Evolutionary conservation across 306 rosid genomes (phyloP).

Genomic region (Pachyrhizus erosus): DNA sequence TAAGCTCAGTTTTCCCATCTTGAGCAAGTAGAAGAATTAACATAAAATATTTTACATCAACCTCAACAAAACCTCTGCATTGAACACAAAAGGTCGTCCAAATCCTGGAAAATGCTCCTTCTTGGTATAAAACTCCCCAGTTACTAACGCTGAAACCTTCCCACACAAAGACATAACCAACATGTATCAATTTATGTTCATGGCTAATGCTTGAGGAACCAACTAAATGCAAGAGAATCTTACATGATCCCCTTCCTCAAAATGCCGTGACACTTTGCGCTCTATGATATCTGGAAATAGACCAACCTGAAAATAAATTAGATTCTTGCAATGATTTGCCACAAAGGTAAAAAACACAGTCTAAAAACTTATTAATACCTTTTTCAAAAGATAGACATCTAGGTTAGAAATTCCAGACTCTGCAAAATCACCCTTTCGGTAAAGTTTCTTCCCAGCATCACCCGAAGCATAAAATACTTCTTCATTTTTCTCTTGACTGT

Average conservation of each 20-base stretch:
- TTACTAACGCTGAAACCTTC: constrained; percentile 93
- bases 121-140: constrained; percentile 92
- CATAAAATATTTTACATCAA: constrained; percentile 42
- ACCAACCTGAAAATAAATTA: constrained; percentile 78
- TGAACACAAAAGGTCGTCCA: constrained; percentile 90
- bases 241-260: constrained; percentile 93
- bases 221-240: constrained; percentile 38
- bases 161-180: constrained; percentile 38
- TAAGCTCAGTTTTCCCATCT: constrained; percentile 14
- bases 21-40: constrained; percentile 33
- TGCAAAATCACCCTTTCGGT: constrained; percentile 79
- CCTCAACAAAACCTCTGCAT: constrained; percentile 91
- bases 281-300: constrained; percentile 94
- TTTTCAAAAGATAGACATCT: constrained; percentile 74
- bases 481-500: constrained; percentile 57
- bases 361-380: constrained; percentile 54
- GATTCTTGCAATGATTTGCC: constrained; percentile 36
- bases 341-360: constrained; percentile 13
- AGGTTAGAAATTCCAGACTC: constrained; percentile 68
- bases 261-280: constrained; percentile 82
- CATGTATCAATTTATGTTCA: constrained; percentile 15
- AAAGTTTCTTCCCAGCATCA: constrained; percentile 83
- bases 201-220: constrained; percentile 20
- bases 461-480: constrained; percentile 70
- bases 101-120: constrained; percentile 97